A percentile compares a stretch with the other conserved stretches of the same genome.
Evolutionary conservation across 495 filamentous ascomycete species (phyloP).

Genomic region (Cladorrhinum samala): DNA sequence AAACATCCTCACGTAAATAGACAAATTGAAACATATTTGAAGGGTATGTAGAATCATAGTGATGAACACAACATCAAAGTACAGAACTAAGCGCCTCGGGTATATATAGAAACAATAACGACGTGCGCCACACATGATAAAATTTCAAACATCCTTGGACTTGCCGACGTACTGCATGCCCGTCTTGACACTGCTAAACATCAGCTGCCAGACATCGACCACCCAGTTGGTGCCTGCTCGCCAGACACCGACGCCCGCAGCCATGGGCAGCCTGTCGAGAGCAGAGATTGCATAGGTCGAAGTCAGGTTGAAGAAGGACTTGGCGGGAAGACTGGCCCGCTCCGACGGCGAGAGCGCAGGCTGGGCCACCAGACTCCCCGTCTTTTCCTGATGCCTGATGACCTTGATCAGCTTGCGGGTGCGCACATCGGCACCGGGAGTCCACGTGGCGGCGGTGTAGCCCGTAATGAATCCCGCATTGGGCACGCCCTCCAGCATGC

Average conservation of each 20-base stretch:
- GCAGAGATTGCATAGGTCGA: slow-evolving; percentile 32
- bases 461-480: slow-evolving; percentile 31
- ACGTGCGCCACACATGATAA: too few relatives aligned
- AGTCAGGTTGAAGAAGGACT: slow-evolving; percentile 19
- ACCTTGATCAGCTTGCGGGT: slow-evolving; percentile 30
- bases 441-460: slow-evolving; percentile 56
- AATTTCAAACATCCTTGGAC: slow-evolving; percentile 9
- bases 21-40: too few relatives aligned
- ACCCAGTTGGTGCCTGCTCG: slow-evolving; percentile 26
- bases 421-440: slow-evolving; percentile 36
- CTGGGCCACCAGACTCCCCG: slow-evolving; percentile 24
- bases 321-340: slow-evolving; percentile 11
- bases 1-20: too few relatives aligned
- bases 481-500: slow-evolving; percentile 37
- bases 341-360: slow-evolving; percentile 20
- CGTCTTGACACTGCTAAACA: slow-evolving; percentile 25
- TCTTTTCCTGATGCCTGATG: slow-evolving; percentile 31
- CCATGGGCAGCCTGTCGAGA: slow-evolving; percentile 25
- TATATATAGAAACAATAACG: too few relatives aligned
- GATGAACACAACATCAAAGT: too few relatives aligned
- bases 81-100: too few relatives aligned
- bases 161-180: slow-evolving; percentile 25
- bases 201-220: slow-evolving; percentile 21
- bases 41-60: too few relatives aligned
- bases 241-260: slow-evolving; percentile 29